Evolutionary conservation across 2,329 filamentous ascomycete species (phyloP).

Genomic region (Aspergillus nomiae): DNA sequence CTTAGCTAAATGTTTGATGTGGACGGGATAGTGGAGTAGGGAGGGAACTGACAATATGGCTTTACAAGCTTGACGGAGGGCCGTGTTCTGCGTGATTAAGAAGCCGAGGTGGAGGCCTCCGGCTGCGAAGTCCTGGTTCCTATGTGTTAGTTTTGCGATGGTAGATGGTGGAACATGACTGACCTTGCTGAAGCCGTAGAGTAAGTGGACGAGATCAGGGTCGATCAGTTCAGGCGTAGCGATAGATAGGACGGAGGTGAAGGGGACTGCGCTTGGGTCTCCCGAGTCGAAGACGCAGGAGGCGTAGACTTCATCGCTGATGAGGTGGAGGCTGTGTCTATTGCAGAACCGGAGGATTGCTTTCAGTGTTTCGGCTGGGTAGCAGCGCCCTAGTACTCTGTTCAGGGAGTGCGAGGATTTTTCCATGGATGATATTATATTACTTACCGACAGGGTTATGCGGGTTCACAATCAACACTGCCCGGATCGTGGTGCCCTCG

Average conservation of each 20-base stretch:
- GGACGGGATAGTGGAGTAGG: background rate
- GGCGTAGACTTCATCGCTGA: constrained; percentile 61
- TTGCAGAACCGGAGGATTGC: constrained; percentile 54
- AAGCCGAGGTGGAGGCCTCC: constrained; percentile 34
- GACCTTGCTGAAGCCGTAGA: constrained; percentile 47
- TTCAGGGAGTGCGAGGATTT: background rate
- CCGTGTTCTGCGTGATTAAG: constrained; percentile 27
- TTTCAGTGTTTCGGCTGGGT: constrained; percentile 43
- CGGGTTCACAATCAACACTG: constrained; percentile 47
- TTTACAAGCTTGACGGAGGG: constrained; percentile 30
- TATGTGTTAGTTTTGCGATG: background rate
- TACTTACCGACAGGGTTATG: constrained; percentile 47
- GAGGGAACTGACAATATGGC: constrained; percentile 24
- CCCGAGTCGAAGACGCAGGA: constrained; percentile 51
- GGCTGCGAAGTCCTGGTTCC: constrained; percentile 32
- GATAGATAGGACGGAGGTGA: constrained; percentile 51
- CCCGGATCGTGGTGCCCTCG: constrained; percentile 39
- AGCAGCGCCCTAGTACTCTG: constrained; percentile 42
- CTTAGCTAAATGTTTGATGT: background rate
- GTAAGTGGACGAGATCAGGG: constrained; percentile 51
- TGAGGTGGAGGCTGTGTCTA: constrained; percentile 53
- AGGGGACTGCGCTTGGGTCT: constrained; percentile 37
- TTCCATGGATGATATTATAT: background rate
- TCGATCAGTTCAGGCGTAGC: constrained; percentile 49
- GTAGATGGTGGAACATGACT: constrained; percentile 20